Percentiles rank a stretch among this genome's conserved stretches.
Evolutionary conservation across 2,329 filamentous ascomycete genomes (phyloP).

Genomic region (Curvularia verruculosa): DNA sequence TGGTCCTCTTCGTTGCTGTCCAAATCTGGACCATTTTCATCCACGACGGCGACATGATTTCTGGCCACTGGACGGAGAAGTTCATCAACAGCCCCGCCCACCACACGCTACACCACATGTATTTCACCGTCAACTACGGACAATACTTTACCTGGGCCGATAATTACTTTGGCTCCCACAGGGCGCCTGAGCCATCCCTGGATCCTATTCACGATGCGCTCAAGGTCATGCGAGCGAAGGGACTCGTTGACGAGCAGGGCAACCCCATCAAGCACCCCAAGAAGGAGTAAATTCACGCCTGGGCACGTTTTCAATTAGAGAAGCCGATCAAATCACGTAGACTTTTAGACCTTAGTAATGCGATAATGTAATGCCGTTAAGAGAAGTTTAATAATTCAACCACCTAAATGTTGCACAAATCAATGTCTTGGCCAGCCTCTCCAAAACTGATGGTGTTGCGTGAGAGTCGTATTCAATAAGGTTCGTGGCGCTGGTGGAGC

Average conservation of each 20-base stretch:
- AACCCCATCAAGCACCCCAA: constrained; percentile 11
- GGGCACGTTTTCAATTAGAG: constrained; percentile 1
- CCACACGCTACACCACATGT: constrained; percentile 15
- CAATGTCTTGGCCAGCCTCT: neutral
- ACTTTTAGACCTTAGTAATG: neutral
- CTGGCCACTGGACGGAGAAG: constrained; percentile 12
- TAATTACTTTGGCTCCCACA: constrained; percentile 11
- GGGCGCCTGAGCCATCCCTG: constrained; percentile 8
- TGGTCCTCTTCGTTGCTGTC: constrained; percentile 12
- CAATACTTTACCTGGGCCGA: constrained; percentile 15
- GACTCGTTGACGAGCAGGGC: constrained; percentile 10
- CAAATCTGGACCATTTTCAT: constrained; percentile 16
- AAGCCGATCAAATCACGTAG: constrained; percentile 1
- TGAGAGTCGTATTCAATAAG: too few species aligned
- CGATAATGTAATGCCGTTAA: constrained; percentile 3
- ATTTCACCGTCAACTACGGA: constrained; percentile 16
- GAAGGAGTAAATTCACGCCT: constrained; percentile 6
- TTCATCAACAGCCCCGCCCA: constrained; percentile 14
- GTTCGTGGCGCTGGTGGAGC: neutral
- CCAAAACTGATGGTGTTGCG: too few species aligned
- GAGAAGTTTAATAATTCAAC: neutral
- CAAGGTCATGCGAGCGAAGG: constrained; percentile 14
- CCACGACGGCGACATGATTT: constrained; percentile 13
- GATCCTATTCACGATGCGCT: constrained; percentile 15
- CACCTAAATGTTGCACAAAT: neutral